A percentile compares a stretch with the other conserved stretches of the same genome.
These are phyloP conservation scores for Penicillium sclerotigenum DNA, from an alignment of 2,329 filamentous ascomycete genomes.

Conservation along the genomic window DNA sequence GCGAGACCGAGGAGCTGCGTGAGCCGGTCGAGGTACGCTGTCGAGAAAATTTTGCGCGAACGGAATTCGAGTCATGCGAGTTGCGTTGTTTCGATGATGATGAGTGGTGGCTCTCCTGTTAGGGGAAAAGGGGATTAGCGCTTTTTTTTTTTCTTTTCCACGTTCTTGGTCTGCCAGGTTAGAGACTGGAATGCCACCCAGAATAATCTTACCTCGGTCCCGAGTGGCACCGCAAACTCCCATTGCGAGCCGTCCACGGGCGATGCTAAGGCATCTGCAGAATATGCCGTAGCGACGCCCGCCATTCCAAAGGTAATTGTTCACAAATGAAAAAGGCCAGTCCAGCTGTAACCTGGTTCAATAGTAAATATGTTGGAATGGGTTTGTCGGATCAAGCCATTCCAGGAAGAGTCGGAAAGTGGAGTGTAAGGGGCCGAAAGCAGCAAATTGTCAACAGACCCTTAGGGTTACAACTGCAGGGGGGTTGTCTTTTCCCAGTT, in stretches of 20 bases:
- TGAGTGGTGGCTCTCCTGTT: conserved; percentile 26
- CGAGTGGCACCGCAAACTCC: conserved; percentile 39
- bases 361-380: conserved; percentile 9
- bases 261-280: conserved; percentile 40
- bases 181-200: not conserved
- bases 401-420: conserved; percentile 20
- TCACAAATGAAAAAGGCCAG: conserved; percentile 28
- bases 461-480: not conserved
- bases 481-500: not conserved
- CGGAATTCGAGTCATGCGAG: conserved; percentile 38
- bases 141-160: not conserved
- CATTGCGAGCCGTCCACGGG: conserved; percentile 36
- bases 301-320: conserved; percentile 35
- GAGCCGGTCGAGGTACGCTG: conserved; percentile 38
- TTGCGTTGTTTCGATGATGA: conserved; percentile 34
- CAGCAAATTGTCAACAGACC: conserved; percentile 36
- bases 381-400: conserved; percentile 29
- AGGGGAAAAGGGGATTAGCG: conserved; percentile 17
- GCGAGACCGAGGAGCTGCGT: conserved; percentile 40
- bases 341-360: conserved; percentile 33
- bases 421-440: conserved; percentile 27
- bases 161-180: not conserved
- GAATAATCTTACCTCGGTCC: conserved; percentile 34
- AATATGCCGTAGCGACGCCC: conserved; percentile 40
- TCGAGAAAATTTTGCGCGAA: conserved; percentile 27